Evolutionary conservation across 176 grass and related monocot species (phyloP).

Genomic region (Secale cereale): DNA sequence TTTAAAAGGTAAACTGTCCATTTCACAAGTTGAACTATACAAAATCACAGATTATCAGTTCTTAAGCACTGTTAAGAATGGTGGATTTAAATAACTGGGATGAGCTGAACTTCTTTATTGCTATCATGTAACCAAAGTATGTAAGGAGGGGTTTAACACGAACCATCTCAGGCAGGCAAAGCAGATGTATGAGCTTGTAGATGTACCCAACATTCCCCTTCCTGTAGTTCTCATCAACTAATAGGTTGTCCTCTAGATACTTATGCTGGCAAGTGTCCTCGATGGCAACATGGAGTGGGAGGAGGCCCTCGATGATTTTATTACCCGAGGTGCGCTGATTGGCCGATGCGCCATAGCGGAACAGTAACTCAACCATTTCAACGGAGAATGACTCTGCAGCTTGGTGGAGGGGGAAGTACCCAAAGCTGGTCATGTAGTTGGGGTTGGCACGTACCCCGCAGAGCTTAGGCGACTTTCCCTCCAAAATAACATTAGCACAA

Average conservation of each 20-base stretch:
- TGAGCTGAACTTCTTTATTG: background rate
- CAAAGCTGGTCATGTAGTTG: constrained; percentile 8
- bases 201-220: background rate
- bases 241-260: constrained; percentile 34
- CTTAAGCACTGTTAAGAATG: background rate
- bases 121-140: constrained; percentile 8
- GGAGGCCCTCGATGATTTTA: constrained; percentile 13
- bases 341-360: background rate
- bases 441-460: background rate
- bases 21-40: background rate
- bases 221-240: background rate
- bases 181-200: constrained; percentile 30
- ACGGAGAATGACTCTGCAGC: constrained; percentile 25
- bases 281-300: constrained; percentile 33
- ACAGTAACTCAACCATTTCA: constrained; percentile 26
- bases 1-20: background rate
- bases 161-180: constrained; percentile 35
- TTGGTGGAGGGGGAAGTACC: constrained; percentile 21
- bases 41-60: background rate
- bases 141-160: constrained; percentile 1
- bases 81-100: background rate
- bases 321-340: constrained; percentile 12
- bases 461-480: background rate
- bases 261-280: constrained; percentile 33
- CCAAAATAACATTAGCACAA: constrained; percentile 25